These are phyloP conservation scores for Pontederia paniculata DNA, from an alignment of 176 grass and related monocot genomes.

Conservation along the genomic window DNA sequence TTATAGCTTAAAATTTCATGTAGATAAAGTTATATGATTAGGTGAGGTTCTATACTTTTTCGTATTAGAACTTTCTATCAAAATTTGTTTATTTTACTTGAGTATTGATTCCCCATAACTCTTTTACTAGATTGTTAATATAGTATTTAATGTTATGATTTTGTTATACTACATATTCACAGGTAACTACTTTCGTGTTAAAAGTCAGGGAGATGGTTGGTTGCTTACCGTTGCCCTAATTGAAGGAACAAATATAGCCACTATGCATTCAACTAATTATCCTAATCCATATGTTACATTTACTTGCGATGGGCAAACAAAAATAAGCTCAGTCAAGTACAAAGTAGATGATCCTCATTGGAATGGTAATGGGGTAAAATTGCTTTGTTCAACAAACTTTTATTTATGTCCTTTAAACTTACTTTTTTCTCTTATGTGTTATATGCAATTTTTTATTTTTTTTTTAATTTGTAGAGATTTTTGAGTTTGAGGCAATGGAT, in stretches of 20 bases:
- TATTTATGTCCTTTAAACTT: conserved; percentile 10
- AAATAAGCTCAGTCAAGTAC: conserved; percentile 93
- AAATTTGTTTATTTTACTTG: no score
- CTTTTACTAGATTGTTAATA: no score
- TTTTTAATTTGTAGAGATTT: conserved; percentile 56
- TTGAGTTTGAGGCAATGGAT: conserved; percentile 96
- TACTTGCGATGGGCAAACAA: conserved; percentile 87
- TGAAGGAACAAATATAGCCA: conserved; percentile 66
- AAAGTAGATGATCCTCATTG: conserved; percentile 77
- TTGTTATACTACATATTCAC: conserved; percentile 14
- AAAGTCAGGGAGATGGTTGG: conserved; percentile 92
- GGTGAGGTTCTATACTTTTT: no score
- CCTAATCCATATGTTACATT: conserved; percentile 96
- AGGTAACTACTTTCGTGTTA: conserved; percentile 79
- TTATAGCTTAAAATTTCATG: no score
- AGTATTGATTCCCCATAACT: no score
- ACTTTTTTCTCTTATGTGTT: not conserved
- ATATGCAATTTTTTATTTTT: conserved; percentile 13
- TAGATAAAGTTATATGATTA: no score
- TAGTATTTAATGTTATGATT: not conserved
- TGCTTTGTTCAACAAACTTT: conserved; percentile 10
- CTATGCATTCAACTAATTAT: conserved; percentile 58
- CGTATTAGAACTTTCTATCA: no score
- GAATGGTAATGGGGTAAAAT: conserved; percentile 43
- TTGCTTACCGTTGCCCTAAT: conserved; percentile 73